Evolutionary conservation across 2,329 filamentous ascomycete genomes (phyloP), one percentile per base, ranked within the genome.

Genomic region (Triangularia verruculosa): DNA sequence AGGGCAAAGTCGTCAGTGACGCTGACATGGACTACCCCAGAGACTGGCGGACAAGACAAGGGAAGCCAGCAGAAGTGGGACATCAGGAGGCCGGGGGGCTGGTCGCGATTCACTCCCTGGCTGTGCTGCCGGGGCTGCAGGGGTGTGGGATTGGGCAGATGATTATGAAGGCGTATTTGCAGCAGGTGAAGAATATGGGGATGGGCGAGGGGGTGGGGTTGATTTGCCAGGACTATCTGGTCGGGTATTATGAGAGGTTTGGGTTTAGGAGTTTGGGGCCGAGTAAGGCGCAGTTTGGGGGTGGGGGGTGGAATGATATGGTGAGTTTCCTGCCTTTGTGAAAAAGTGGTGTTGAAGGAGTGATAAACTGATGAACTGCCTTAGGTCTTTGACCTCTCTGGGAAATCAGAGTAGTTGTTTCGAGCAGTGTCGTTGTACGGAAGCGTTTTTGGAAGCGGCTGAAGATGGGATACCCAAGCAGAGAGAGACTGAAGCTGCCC

Each of bases 301-400:
- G 92, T 39, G 91, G 92, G 30, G 88, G 86, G 17, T 97, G 93
- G 92, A 82, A 86, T 69, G 88, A 95, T 74, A 87, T 97, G 91
- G 90, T 93, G 74, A 75, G 81, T 47, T 17, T 12, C 20, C n/a
- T 47, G 15, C 34, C 17, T 13, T 20, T 43, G 15, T n/a, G 34
- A 17, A 20, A 7, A 32, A 3, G 30, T 6, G 5, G 30, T 32
- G 30, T 7, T 32, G 4, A 11, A 12, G 13, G 34, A 20, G 4
- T 43, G n/a, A 28, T 53, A 68, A 32, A 71, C 52, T n/a, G 0
- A 20, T 32, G 11, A 17, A n/a, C 4, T 43, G 25, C 6, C 43
- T n/a, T n/a, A 72, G 71, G 67, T 71, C 11, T 62, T 72, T 51
- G 68, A 71, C 51, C 66, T 72, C 3, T 60, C 64, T 25, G 69